phyloP scores from a whole-genome alignment of 192 early-diverging fungal genomes.

The Gaertneriomyces sp. region DNA sequence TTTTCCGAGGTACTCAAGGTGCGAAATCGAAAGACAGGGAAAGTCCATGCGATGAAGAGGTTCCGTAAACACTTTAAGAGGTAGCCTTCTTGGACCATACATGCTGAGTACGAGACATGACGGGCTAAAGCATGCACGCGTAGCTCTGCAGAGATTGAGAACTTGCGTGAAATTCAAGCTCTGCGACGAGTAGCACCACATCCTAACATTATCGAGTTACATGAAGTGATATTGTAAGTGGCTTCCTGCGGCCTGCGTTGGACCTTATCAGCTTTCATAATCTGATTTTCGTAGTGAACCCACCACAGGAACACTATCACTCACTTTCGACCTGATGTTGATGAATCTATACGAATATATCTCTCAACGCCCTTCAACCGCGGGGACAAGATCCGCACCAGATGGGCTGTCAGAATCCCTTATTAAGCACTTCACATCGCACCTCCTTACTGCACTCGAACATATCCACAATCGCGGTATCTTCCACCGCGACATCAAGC shows the following conservation, averaged over 20 bases:
- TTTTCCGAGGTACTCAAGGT: slow-evolving; percentile 65
- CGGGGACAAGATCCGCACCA: no score
- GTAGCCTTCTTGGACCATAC: slow-evolving; percentile 7
- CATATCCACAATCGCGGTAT: slow-evolving; percentile 69
- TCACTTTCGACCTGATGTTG: slow-evolving; percentile 64
- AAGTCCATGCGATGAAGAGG: slow-evolving; percentile 60
- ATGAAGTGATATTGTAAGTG: slow-evolving; percentile 56
- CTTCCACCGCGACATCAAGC: slow-evolving; percentile 63
- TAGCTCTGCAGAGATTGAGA: slow-evolving; percentile 54
- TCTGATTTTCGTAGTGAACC: slow-evolving; percentile 45
- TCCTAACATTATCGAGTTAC: slow-evolving; percentile 48
- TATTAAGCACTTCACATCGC: slow-evolving; percentile 59
- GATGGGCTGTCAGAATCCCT: not conserved
- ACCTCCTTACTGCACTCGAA: slow-evolving; percentile 73
- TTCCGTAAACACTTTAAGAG: slow-evolving; percentile 60
- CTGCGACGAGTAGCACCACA: slow-evolving; percentile 54
- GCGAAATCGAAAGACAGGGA: slow-evolving; percentile 56
- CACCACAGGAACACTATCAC: slow-evolving; percentile 47
- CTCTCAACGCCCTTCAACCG: slow-evolving; percentile 29
- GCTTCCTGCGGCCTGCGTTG: not conserved
- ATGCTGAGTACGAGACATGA: not conserved
- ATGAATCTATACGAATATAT: slow-evolving; percentile 64
- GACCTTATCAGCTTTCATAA: slow-evolving; percentile 11
- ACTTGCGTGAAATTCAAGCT: slow-evolving; percentile 60
- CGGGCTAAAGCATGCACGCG: not conserved